phyloP scores from a whole-genome alignment of 441 rosid genomes.

The Pelargonium citronellum region DNA sequence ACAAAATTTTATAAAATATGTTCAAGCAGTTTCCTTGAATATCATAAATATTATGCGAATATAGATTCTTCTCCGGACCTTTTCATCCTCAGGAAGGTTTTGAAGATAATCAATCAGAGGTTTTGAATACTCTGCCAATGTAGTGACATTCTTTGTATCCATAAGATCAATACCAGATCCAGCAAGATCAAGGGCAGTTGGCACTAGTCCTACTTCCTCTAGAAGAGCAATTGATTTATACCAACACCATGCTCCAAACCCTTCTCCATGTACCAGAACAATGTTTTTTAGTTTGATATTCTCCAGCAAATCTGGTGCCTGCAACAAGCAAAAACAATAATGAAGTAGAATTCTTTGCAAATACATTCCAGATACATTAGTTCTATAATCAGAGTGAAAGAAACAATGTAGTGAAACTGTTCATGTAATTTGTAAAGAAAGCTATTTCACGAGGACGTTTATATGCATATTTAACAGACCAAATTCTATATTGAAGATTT shows the following conservation, averaged over 20 bases:
- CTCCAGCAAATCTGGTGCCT: slow-evolving; percentile 67
- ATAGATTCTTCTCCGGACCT: slow-evolving; percentile 29
- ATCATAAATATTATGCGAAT: no score
- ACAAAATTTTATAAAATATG: slow-evolving; percentile 12
- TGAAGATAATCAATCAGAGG: slow-evolving; percentile 59
- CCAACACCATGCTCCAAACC: slow-evolving; percentile 99
- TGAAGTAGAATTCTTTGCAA: not conserved
- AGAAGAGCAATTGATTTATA: slow-evolving; percentile 70
- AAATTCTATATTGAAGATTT: no score
- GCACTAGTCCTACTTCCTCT: slow-evolving; percentile 76
- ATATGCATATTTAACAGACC: no score
- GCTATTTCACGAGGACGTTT: no score
- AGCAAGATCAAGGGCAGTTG: slow-evolving; percentile 66
- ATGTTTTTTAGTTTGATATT: slow-evolving; percentile 51
- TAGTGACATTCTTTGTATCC: slow-evolving; percentile 52
- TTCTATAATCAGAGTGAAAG: no score
- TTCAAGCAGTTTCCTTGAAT: no score
- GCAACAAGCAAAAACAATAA: slow-evolving; percentile 17
- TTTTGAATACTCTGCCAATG: slow-evolving; percentile 74
- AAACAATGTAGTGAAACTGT: no score
- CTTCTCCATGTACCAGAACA: slow-evolving; percentile 79
- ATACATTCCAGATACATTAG: no score
- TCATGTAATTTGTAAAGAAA: no score
- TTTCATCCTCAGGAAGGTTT: slow-evolving; percentile 70
- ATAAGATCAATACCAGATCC: slow-evolving; percentile 81